These are phyloP conservation scores for Angomonas deanei DNA, from an alignment of 208 protist genomes.

Conservation along the genomic window DNA sequence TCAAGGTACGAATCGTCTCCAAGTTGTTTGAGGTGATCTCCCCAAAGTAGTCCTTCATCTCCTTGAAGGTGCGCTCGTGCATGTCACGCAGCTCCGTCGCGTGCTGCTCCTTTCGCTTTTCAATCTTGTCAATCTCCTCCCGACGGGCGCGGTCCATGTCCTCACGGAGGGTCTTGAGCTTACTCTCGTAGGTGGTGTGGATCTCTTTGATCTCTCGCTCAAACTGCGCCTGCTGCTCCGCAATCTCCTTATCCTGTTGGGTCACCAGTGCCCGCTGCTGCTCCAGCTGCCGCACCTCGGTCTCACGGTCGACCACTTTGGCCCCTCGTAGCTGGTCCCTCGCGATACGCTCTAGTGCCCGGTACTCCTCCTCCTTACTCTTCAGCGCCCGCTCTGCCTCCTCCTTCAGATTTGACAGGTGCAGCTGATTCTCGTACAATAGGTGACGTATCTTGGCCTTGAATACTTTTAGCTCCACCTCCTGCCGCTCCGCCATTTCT, in stretches of 20 bases:
- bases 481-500: constrained; percentile 90
- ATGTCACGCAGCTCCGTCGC: constrained; percentile 92
- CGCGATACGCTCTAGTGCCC: constrained; percentile 71
- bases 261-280: constrained; percentile 64
- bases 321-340: constrained; percentile 77
- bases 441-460: constrained; percentile 97
- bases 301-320: constrained; percentile 84
- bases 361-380: constrained; percentile 88
- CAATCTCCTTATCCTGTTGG: constrained; percentile 82
- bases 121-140: constrained; percentile 93
- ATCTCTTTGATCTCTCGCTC: constrained; percentile 92
- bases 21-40: constrained; percentile 98
- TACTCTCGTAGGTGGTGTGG: constrained; percentile 93
- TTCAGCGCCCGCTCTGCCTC: constrained; percentile 87
- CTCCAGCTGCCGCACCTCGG: constrained; percentile 86
- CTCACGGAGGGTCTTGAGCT: constrained; percentile 84
- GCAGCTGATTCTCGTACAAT: constrained; percentile 94
- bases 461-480: constrained; percentile 95
- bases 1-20: constrained; percentile 97
- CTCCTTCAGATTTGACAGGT: constrained; percentile 83
- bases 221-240: constrained; percentile 83
- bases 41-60: constrained; percentile 98
- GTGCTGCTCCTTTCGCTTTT: constrained; percentile 95
- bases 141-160: constrained; percentile 90
- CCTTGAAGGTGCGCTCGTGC: constrained; percentile 95